phyloP scores from a whole-genome alignment of 495 filamentous ascomycete species.

The Trichocladium antarcticum region DNA sequence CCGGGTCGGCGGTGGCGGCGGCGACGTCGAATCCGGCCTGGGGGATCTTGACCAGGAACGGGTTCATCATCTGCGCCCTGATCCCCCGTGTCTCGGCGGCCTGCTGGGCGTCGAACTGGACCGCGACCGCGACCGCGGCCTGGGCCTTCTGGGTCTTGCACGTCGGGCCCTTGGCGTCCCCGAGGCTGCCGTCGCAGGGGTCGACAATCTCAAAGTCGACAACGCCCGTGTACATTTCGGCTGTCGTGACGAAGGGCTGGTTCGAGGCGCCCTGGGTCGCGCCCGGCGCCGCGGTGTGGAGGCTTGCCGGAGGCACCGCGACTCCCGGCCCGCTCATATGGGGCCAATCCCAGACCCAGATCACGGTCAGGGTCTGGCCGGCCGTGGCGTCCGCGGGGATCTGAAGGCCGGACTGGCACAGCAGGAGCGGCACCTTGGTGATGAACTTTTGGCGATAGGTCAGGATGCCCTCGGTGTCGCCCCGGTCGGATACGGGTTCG shows the following conservation, averaged over 20 bases:
- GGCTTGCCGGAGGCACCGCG: constrained; percentile 20
- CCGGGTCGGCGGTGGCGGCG: constrained; percentile 10
- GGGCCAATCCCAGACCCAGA: constrained; percentile 94
- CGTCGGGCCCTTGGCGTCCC: constrained; percentile 17
- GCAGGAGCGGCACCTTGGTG: constrained; percentile 43
- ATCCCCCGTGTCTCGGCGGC: constrained; percentile 20
- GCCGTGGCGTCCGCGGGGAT: constrained; percentile 46
- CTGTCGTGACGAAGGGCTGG: constrained; percentile 37
- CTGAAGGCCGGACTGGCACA: constrained; percentile 67
- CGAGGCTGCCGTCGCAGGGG: constrained; percentile 25
- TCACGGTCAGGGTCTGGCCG: constrained; percentile 55
- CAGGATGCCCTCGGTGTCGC: constrained; percentile 38
- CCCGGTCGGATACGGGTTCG: constrained; percentile 39
- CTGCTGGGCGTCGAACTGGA: constrained; percentile 22
- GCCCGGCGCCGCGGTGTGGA: constrained; percentile 7
- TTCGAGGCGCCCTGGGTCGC: constrained; percentile 29
- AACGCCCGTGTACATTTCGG: constrained; percentile 71
- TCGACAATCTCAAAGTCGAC: constrained; percentile 57
- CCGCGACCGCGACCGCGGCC: constrained; percentile 8
- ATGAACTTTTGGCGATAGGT: constrained; percentile 36
- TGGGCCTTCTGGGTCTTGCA: constrained; percentile 12
- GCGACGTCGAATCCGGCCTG: constrained; percentile 16
- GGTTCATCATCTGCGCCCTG: constrained; percentile 27
- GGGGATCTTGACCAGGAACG: constrained; percentile 27
- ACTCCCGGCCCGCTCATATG: constrained; percentile 24